Evolutionary conservation across 192 early-diverging fungal species (phyloP), one percentile per base, ranked within the genome.

Genomic region (Gaertneriomyces semiglobifer): DNA sequence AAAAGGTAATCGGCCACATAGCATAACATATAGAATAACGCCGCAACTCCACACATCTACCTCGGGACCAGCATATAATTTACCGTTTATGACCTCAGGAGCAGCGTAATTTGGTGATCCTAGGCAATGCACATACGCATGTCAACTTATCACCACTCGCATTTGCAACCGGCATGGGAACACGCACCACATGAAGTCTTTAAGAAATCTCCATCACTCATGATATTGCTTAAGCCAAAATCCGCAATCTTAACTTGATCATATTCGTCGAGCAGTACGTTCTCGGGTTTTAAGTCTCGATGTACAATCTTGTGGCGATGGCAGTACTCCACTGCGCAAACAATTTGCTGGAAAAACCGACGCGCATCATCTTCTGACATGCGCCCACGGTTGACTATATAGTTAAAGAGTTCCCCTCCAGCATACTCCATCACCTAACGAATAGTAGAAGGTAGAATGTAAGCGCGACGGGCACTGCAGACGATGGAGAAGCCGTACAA

Each of bases 11-110:
- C 91, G 85, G 6, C 96, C 96, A 65, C 92, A 94, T 12, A 96
- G 82, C 93, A 98, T 93, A 43, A 98, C 94, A 65, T 95, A 98
- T 20, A 98, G 79, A 64, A 98, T 94, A 5, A 97, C 91, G 20
- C 96, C 96, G 70, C 90, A 93, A 74, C 92, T 94, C 96, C 96
- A 98, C 3, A 96, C 93, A 80, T 98, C 96, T n/a, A 97, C 93
- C 77, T 97, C 95, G 16, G 92, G 90, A 8, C 95, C 96, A 6
- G 93, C 91, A 73, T 98, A 98, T 41, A 77, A 64, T 53, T 71
- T 91, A 55, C 45, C 93, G 44, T 66, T 72, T 60, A 95, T 82
- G 12, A 98, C 86, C 74, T 98, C 82, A 0, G 82, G 82, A 8
- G 82, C 82, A 10, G 82, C 82, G 57, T 84, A 84, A 58, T 80